Evolutionary conservation across 306 rosid species (phyloP).

Genomic region (Gynostemma pentaphyllum): DNA sequence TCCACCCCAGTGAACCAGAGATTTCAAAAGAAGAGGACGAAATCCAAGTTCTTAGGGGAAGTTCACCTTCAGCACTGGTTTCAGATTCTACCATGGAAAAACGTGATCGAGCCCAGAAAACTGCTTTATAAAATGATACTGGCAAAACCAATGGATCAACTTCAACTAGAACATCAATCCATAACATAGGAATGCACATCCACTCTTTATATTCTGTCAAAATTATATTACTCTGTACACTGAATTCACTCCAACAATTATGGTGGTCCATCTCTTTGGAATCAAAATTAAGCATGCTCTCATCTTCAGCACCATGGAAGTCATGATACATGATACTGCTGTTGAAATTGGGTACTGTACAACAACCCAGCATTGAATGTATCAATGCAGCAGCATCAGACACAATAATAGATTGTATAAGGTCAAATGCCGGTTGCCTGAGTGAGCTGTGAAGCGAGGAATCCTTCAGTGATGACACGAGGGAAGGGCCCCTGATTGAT

Average conservation of each 20-base stretch:
- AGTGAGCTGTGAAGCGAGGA: conserved; percentile 78
- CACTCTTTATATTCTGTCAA: conserved; percentile 57
- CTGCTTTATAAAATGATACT: conserved; percentile 78
- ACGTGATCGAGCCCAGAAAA: conserved; percentile 88
- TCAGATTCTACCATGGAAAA: conserved; percentile 73
- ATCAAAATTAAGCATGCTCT: conserved; percentile 23
- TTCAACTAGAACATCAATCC: conserved; percentile 75
- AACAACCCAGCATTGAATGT: conserved; percentile 37
- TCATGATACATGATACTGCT: conserved; percentile 23
- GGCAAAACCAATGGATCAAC: conserved; percentile 59
- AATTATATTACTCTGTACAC: conserved; percentile 46
- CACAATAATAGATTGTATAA: conserved; percentile 61
- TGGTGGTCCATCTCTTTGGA: conserved; percentile 40
- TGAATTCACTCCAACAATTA: conserved; percentile 66
- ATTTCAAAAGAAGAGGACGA: conserved; percentile 55
- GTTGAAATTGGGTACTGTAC: conserved; percentile 20
- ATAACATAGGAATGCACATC: conserved; percentile 96
- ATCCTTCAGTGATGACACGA: conserved; percentile 85
- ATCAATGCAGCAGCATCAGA: conserved; percentile 84
- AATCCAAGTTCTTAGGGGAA: conserved; percentile 67
- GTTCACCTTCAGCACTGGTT: conserved; percentile 38
- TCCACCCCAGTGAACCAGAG: conserved; percentile 73
- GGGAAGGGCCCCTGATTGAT: conserved; percentile 86
- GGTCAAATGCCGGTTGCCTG: conserved; percentile 96
- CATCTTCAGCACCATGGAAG: conserved; percentile 42